A percentile compares a stretch with the other conserved stretches of the same genome.
Evolutionary conservation across 2,329 filamentous ascomycete species (phyloP).

Genomic region (Claviceps sp.): DNA sequence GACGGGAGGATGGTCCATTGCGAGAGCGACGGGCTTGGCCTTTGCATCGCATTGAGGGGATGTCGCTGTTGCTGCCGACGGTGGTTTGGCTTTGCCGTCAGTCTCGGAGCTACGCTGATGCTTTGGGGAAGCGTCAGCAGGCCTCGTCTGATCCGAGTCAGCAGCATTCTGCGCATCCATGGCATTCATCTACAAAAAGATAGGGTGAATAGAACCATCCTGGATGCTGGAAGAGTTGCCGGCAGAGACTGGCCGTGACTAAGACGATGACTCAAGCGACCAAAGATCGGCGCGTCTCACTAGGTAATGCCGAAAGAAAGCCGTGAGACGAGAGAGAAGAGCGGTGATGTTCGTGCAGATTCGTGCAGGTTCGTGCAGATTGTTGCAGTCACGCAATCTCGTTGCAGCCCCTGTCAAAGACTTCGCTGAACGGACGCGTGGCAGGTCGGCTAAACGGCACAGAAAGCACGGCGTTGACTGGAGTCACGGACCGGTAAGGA

Average conservation of each 20-base stretch:
- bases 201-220: slow-evolving; percentile 44
- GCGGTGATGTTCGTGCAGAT: background rate
- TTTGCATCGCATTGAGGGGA: slow-evolving; percentile 8
- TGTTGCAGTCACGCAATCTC: slow-evolving; percentile 4
- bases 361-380: no score
- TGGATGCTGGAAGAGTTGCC: slow-evolving; percentile 24
- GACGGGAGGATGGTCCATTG: slow-evolving; percentile 2
- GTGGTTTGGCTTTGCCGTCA: slow-evolving; percentile 11
- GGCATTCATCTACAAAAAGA: slow-evolving; percentile 44
- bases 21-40: background rate
- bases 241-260: slow-evolving; percentile 6
- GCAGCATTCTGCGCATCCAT: slow-evolving; percentile 58
- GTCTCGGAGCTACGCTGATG: slow-evolving; percentile 19
- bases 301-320: background rate
- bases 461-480: background rate
- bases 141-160: slow-evolving; percentile 48
- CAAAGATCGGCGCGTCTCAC: background rate
- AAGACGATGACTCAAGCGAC: slow-evolving; percentile 1
- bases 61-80: slow-evolving; percentile 6
- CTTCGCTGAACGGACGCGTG: background rate
- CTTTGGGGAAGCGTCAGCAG: slow-evolving; percentile 38
- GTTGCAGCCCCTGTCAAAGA: slow-evolving; percentile 5
- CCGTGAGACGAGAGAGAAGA: background rate
- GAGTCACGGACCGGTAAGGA: background rate
- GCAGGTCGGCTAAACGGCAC: background rate